These are phyloP conservation scores for Populus simonii DNA, from an alignment of 345 rosid genomes.

Conservation along the genomic window DNA sequence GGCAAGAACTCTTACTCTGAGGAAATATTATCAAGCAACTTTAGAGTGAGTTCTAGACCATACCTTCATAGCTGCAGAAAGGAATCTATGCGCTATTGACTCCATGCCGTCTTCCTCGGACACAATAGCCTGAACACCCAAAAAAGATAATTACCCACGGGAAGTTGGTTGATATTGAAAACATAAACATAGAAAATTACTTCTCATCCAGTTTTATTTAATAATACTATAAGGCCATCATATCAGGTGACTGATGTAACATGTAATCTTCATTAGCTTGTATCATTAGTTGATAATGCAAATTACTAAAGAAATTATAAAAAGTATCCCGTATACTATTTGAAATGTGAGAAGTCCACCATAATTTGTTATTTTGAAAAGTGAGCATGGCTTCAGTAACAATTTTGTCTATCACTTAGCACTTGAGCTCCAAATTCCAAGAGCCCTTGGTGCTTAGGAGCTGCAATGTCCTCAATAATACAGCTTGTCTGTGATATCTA, in stretches of 20 bases:
- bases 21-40: not conserved
- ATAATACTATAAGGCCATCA: not conserved
- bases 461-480: too few relatives aligned
- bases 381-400: too few relatives aligned
- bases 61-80: slow-evolving; percentile 94
- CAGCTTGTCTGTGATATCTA: not conserved
- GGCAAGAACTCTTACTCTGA: not conserved
- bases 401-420: too few relatives aligned
- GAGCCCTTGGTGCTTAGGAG: too few relatives aligned
- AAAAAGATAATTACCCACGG: not conserved
- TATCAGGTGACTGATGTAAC: not conserved
- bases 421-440: too few relatives aligned
- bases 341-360: too few relatives aligned
- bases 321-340: too few relatives aligned
- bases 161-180: not conserved
- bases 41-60: not conserved
- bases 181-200: not conserved
- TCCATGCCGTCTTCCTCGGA: slow-evolving; percentile 98
- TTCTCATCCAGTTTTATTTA: not conserved
- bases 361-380: too few relatives aligned
- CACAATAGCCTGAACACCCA: slow-evolving; percentile 62
- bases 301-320: too few relatives aligned
- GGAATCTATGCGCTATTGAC: slow-evolving; percentile 86
- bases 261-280: too few relatives aligned
- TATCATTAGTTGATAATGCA: too few relatives aligned